A percentile compares a stretch with the other conserved stretches of the same genome.
These are phyloP conservation scores for Jacaranda mimosifolia DNA, from an alignment of 257 asterid genomes.

Conservation along the genomic window DNA sequence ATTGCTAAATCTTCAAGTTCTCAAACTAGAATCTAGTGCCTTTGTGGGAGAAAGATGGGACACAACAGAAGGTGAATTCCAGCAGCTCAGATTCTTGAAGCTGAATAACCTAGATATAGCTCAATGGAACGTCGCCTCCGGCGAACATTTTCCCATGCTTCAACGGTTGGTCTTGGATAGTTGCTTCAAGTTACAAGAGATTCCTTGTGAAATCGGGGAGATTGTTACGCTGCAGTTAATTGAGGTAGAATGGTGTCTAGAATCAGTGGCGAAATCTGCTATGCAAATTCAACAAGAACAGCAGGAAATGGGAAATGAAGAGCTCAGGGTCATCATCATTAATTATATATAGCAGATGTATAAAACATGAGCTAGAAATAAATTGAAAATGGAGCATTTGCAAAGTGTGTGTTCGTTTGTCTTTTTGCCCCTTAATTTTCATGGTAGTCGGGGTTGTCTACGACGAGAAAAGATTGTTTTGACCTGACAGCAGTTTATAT, in stretches of 20 bases:
- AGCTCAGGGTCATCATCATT: background rate
- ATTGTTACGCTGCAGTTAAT: background rate
- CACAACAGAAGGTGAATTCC: conserved; percentile 27
- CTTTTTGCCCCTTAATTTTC: no score
- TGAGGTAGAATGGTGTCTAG: background rate
- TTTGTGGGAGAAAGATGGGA: conserved; percentile 13
- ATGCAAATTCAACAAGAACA: background rate
- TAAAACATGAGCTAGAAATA: no score
- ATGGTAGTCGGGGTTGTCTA: no score
- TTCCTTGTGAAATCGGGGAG: background rate
- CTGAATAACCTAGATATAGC: background rate
- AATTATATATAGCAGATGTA: no score
- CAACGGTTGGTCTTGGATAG: background rate
- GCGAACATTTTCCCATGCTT: no score
- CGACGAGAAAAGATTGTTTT: no score
- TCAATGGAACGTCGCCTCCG: no score
- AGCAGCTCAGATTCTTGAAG: conserved; percentile 28
- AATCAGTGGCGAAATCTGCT: background rate
- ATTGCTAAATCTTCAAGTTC: conserved; percentile 7
- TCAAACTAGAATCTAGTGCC: background rate
- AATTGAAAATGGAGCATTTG: no score
- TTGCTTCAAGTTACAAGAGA: background rate
- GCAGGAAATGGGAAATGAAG: background rate
- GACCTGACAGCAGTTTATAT: no score
- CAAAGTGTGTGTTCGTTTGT: no score